Evolutionary conservation across 2,329 filamentous ascomycete genomes (phyloP), one percentile per base, ranked within the genome.

Genomic region (Alternaria novae-zelandiae): DNA sequence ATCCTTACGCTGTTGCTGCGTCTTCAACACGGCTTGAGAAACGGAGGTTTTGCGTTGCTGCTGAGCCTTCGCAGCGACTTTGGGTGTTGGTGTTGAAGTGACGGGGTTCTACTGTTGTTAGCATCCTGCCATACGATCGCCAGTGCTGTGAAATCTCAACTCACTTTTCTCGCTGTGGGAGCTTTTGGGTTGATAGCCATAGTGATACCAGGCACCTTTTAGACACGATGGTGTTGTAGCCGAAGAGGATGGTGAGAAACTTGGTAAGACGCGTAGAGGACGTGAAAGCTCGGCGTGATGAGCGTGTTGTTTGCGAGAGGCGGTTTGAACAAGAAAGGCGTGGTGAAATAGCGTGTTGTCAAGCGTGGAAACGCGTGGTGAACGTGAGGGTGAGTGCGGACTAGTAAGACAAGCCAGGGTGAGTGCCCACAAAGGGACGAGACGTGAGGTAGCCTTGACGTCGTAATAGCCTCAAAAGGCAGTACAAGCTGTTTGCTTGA

Each of bases 161-260:
- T 30, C 59, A 66, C 64, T 41, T 67, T 67, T 7, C 59, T 57
- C n/a, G 61, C 67, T 17, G 54, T 61, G 13, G 63, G 61, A 1
- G 60, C 59, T 7, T 54, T 56, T 6, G 64, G 57, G 23, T 46
- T 54, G 23, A 46, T 21, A 10, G 47, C 43, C 58, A 66, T 63
- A 9, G 21, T 17, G 21, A 7, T 1, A 41, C 15, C 28, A 2
- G 28, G 15, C 26, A 41, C 47, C 5, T n/a, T 25, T 6, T 28
- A 0, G n/a, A 9, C 11, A 15, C 20, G 15, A 13, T 28, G 5
- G 13, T 2, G 25, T 30, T 13, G 36, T 23, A 5, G 23, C 21
- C 13, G 11, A 36, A 53, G 15, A 7, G 15, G 3, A 25, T 11
- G 11, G 15, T 15, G 13, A n/a, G 10, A 41, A 21, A 11, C 21